Conservation (phyloP, 208 protist species). For the Acanthamoeba sp. region DNA sequence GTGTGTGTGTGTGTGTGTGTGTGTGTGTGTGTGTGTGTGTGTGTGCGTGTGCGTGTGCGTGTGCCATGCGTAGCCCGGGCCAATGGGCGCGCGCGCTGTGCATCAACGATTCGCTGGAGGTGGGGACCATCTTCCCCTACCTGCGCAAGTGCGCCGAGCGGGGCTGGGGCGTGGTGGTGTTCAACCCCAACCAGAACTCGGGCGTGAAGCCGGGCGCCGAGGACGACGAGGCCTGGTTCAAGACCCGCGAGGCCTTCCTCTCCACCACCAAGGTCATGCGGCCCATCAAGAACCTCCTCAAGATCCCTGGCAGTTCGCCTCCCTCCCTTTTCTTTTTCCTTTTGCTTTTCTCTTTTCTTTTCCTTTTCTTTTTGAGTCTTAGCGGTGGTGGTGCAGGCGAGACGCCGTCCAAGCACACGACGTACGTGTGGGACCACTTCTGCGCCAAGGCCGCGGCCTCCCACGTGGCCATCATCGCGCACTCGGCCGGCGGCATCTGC, state of each 20-base stretch:
- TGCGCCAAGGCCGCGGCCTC: conserved; percentile 43
- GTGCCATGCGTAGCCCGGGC: conserved; percentile 34
- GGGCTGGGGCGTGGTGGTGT: conserved; percentile 73
- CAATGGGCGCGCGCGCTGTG: conserved; percentile 82
- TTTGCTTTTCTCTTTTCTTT: neutral
- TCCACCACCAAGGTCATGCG: conserved; percentile 21
- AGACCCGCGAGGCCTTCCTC: conserved; percentile 51
- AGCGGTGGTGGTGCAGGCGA: neutral
- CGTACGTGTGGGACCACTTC: conserved; percentile 64
- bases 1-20: neutral
- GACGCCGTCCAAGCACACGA: conserved; percentile 59
- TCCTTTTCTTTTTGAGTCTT: neutral
- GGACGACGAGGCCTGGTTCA: neutral
- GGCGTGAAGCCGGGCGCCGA: neutral
- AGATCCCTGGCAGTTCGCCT: neutral
- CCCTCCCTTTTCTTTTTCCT: neutral
- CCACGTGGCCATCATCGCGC: conserved; percentile 76
- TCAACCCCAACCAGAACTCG: conserved; percentile 80
- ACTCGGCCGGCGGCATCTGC: conserved; percentile 76
- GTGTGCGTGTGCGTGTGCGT: neutral
- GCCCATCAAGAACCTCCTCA: neutral
- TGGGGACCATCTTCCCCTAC: conserved; percentile 79
- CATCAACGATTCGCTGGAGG: conserved; percentile 79
- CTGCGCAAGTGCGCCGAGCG: conserved; percentile 7
- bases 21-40: neutral